These are phyloP conservation scores for Zasmidium angulare DNA, from an alignment of 2,329 filamentous ascomycete species.

Conservation along the genomic window DNA sequence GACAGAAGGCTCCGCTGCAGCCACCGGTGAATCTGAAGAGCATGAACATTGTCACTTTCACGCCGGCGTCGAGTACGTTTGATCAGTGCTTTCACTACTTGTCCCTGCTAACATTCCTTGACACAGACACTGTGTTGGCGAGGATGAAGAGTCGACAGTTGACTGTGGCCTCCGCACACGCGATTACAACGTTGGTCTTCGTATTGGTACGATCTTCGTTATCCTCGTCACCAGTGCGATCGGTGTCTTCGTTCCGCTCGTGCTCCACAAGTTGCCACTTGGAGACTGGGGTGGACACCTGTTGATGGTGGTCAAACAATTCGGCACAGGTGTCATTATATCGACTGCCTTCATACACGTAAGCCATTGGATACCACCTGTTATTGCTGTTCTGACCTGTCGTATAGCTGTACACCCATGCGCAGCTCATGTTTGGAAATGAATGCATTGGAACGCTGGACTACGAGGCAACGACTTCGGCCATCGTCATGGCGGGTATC, in stretches of 20 bases:
- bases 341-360: conserved; percentile 70
- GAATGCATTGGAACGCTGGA: conserved; percentile 64
- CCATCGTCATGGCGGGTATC: conserved; percentile 71
- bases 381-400: background rate
- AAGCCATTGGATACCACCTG: conserved; percentile 27
- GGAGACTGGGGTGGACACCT: conserved; percentile 43
- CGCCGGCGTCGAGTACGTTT: conserved; percentile 69
- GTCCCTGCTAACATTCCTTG: conserved; percentile 8
- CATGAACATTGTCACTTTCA: conserved; percentile 65
- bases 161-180: conserved; percentile 53
- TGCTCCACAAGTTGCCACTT: conserved; percentile 57
- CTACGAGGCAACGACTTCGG: conserved; percentile 69
- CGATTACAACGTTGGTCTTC: conserved; percentile 66
- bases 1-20: conserved; percentile 34
- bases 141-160: conserved; percentile 36
- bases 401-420: conserved; percentile 69
- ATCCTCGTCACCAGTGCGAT: conserved; percentile 67
- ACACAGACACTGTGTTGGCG: conserved; percentile 58
- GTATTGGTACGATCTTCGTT: conserved; percentile 71
- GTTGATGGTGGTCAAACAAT: conserved; percentile 67
- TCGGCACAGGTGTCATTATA: conserved; percentile 71
- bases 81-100: no score
- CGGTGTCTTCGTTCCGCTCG: conserved; percentile 67
- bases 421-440: conserved; percentile 69
- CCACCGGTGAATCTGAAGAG: conserved; percentile 33